Conservation (phyloP, 2,329 filamentous ascomycete species). For the Harringtonia aguacate region DNA sequence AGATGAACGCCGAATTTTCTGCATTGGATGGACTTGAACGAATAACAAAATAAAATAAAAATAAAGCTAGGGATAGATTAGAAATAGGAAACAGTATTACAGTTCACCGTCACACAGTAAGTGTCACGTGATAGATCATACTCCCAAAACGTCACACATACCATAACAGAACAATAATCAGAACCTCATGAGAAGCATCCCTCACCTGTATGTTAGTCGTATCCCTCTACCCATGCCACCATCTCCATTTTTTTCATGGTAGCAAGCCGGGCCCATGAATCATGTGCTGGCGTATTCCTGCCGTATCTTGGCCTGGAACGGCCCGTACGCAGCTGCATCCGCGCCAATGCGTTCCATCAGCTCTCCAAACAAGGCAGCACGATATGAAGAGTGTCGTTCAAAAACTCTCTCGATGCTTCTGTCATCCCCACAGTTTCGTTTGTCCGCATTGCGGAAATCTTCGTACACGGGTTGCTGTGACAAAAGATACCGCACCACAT, state of each 20-base stretch:
- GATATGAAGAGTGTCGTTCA: neutral
- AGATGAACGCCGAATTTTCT: too few species aligned
- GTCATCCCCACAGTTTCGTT: neutral
- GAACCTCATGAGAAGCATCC: neutral
- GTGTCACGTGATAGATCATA: too few species aligned
- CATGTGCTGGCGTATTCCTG: slow-evolving; percentile 4
- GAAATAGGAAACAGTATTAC: too few species aligned
- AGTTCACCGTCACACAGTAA: too few species aligned
- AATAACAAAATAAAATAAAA: too few species aligned
- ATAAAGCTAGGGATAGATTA: too few species aligned
- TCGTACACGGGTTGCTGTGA: slow-evolving; percentile 7
- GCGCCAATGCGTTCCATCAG: slow-evolving; percentile 9
- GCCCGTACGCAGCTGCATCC: neutral
- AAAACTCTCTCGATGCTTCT: neutral
- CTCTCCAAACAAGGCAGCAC: slow-evolving; percentile 1
- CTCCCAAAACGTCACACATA: too few species aligned
- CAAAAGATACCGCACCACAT: slow-evolving; percentile 9
- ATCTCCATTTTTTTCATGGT: neutral
- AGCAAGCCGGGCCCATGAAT: neutral
- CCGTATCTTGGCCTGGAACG: slow-evolving; percentile 11
- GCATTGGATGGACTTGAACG: too few species aligned
- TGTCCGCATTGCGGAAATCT: neutral
- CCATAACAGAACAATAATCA: neutral
- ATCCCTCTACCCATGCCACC: neutral
- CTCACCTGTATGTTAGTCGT: neutral